Conservation (phyloP, 2,329 filamentous ascomycete genomes). For the Cordyceps sp. region DNA sequence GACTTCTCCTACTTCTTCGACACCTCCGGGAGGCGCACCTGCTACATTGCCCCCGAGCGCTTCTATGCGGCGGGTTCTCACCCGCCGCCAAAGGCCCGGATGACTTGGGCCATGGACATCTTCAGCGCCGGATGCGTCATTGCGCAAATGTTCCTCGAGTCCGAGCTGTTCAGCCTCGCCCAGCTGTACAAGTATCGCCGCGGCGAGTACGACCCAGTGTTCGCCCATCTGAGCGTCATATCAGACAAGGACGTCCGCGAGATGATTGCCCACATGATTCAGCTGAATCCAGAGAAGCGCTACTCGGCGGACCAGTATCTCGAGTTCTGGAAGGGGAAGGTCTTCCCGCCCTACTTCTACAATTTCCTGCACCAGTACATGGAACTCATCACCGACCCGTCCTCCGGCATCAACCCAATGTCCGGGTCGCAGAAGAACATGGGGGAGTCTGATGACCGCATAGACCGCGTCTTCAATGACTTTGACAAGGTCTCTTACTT, state of each 20-base stretch:
- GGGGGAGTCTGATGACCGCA: constrained; percentile 81
- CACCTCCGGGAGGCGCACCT: constrained; percentile 76
- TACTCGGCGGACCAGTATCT: constrained; percentile 91
- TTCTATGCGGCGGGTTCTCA: constrained; percentile 60
- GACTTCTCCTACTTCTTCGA: constrained; percentile 98
- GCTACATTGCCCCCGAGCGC: constrained; percentile 86
- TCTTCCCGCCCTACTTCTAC: constrained; percentile 95
- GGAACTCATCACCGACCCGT: constrained; percentile 84
- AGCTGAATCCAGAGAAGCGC: constrained; percentile 77
- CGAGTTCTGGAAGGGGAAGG: constrained; percentile 78
- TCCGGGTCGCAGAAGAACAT: constrained; percentile 53
- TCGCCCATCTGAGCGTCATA: constrained; percentile 69
- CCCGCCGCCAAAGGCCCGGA: constrained; percentile 39
- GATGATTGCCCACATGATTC: constrained; percentile 90
- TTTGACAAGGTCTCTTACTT: constrained; percentile 98
- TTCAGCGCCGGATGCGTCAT: constrained; percentile 96
- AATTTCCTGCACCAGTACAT: constrained; percentile 96
- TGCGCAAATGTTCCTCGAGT: constrained; percentile 86
- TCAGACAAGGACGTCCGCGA: constrained; percentile 75
- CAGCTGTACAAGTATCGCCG: constrained; percentile 90
- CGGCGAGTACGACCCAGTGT: constrained; percentile 78
- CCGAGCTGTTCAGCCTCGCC: constrained; percentile 92
- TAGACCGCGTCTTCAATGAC: constrained; percentile 82
- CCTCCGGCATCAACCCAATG: constrained; percentile 57
- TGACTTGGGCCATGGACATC: constrained; percentile 93